These are phyloP conservation scores for Pichia sp. DNA, from an alignment of 1,139 yeast species.

Conservation along the genomic window DNA sequence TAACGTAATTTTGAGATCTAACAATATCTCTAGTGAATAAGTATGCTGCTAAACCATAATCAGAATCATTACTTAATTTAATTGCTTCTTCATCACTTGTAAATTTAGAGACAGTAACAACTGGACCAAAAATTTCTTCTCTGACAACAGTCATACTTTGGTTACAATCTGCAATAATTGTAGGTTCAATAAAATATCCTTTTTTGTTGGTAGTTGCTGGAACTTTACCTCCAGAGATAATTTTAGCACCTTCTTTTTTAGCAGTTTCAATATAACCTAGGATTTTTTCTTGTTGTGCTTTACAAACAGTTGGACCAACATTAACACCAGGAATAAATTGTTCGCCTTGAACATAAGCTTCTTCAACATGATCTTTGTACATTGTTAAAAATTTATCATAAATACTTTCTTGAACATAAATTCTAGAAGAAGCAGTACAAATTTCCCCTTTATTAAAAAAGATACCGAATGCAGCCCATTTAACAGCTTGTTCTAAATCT, in stretches of 20 bases:
- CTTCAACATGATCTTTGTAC: slow-evolving; percentile 42
- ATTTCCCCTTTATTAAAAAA: slow-evolving; percentile 55
- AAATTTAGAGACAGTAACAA: slow-evolving; percentile 48
- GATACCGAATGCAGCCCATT: slow-evolving; percentile 56
- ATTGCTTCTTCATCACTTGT: slow-evolving; percentile 48
- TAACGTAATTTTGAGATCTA: slow-evolving; percentile 34
- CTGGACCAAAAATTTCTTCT: slow-evolving; percentile 60
- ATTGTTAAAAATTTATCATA: slow-evolving; percentile 40
- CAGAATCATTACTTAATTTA: slow-evolving; percentile 43
- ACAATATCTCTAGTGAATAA: slow-evolving; percentile 44
- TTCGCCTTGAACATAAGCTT: slow-evolving; percentile 51
- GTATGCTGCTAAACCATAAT: slow-evolving; percentile 55
- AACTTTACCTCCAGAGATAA: slow-evolving; percentile 45
- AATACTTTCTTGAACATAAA: slow-evolving; percentile 39
- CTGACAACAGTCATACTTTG: slow-evolving; percentile 48
- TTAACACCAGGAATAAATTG: slow-evolving; percentile 50
- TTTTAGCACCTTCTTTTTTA: slow-evolving; percentile 49
- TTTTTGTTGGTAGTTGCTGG: slow-evolving; percentile 19
- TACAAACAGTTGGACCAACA: slow-evolving; percentile 76
- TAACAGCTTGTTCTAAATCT: slow-evolving; percentile 52
- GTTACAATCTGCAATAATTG: slow-evolving; percentile 47
- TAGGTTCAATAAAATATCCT: slow-evolving; percentile 49
- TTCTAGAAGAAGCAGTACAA: slow-evolving; percentile 52
- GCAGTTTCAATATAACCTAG: slow-evolving; percentile 46
- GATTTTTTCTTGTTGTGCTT: slow-evolving; percentile 49